Evolutionary conservation across 305 asterid species (phyloP).

Genomic region (Solanum chacoense): DNA sequence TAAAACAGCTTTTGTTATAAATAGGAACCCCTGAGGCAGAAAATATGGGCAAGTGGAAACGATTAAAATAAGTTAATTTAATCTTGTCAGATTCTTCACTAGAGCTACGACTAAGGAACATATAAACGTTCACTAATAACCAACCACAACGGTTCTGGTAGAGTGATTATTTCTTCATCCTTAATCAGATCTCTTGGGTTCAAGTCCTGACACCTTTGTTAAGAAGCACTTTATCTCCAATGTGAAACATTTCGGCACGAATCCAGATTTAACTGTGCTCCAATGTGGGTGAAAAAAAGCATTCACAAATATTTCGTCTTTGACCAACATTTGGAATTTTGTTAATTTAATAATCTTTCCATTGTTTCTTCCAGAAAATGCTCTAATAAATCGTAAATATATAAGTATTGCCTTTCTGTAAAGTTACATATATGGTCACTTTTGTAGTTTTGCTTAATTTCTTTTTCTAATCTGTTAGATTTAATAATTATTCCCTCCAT

Average conservation of each 20-base stretch:
- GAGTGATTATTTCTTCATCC: not conserved
- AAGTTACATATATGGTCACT: not conserved
- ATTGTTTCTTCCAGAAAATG: not conserved
- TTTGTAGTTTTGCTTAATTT: not conserved
- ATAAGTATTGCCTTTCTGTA: not conserved
- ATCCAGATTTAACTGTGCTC: not conserved
- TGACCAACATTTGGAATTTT: not conserved
- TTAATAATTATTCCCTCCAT: not conserved
- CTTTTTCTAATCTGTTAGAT: not conserved
- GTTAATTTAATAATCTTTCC: not conserved
- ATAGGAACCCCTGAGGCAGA: not conserved
- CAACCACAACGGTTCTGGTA: not conserved
- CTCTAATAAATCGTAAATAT: not conserved
- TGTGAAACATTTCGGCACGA: rapidly evolving
- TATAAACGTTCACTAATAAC: not conserved
- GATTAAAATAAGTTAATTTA: not conserved
- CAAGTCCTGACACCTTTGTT: not conserved
- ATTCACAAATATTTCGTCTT: not conserved
- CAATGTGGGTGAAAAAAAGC: not conserved
- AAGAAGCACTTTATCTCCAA: not conserved
- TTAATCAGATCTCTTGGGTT: not conserved
- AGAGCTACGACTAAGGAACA: not conserved
- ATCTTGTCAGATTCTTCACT: not conserved
- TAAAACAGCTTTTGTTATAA: not conserved
- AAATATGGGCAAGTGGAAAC: not conserved